Conservation (phyloP, 768 basidiomycete genomes). For the Amanita inopinata region DNA sequence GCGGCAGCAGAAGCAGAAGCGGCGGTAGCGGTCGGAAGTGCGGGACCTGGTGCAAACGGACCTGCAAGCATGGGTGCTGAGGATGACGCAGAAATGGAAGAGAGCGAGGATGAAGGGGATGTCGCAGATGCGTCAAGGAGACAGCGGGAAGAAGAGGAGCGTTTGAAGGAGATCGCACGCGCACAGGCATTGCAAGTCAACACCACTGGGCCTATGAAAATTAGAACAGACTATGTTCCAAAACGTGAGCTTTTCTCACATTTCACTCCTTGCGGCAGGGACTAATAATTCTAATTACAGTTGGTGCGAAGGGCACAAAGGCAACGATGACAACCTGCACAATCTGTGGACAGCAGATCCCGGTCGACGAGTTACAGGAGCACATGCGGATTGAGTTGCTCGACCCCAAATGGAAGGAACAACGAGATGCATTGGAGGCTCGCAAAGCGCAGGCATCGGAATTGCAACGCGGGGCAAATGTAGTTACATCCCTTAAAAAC, state of each 20-base stretch:
- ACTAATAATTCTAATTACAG: conserved; percentile 26
- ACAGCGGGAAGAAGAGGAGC: conserved; percentile 65
- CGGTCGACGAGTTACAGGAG: conserved; percentile 91
- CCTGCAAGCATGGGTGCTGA: conserved; percentile 15
- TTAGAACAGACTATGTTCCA: conserved; percentile 92
- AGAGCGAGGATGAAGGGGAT: conserved; percentile 75
- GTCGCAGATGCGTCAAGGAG: conserved; percentile 46
- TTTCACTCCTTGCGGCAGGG: conserved; percentile 4
- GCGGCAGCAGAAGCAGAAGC: conserved; percentile 82
- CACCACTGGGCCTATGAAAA: conserved; percentile 79
- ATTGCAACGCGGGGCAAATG: conserved; percentile 84
- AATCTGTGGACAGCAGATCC: conserved; percentile 93
- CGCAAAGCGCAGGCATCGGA: conserved; percentile 87
- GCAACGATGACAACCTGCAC: conserved; percentile 78
- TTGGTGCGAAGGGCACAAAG: conserved; percentile 57
- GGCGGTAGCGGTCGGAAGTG: conserved; percentile 66
- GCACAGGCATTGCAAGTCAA: conserved; percentile 70
- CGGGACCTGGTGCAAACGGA: conserved; percentile 32
- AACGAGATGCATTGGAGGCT: conserved; percentile 79
- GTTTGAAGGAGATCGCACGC: conserved; percentile 59
- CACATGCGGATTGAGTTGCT: conserved; percentile 98
- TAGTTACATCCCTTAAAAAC: conserved; percentile 85
- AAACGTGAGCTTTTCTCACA: conserved; percentile 50
- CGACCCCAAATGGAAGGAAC: conserved; percentile 97
- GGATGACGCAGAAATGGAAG: conserved; percentile 72